Percentiles rank a stretch among this genome's conserved stretches.
Conservation (phyloP, 768 basidiomycete species). For the Hemileccinum rubropunctum region DNA sequence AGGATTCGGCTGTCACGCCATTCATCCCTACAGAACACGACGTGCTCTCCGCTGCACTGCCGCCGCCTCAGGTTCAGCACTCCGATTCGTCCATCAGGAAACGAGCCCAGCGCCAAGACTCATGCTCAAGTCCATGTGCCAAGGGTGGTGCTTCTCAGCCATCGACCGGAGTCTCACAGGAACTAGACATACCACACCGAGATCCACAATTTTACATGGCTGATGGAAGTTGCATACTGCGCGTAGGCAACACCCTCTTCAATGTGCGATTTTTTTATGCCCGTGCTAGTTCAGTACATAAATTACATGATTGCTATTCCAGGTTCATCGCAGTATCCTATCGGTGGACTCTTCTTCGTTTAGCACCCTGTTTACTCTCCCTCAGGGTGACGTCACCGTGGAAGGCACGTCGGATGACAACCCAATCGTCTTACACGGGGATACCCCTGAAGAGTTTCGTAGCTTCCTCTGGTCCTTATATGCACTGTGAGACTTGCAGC, state of each 20-base stretch:
- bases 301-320: slow-evolving; percentile 8
- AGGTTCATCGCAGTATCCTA: slow-evolving; percentile 61
- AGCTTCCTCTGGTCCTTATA: slow-evolving; percentile 79
- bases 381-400: slow-evolving; percentile 46
- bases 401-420: slow-evolving; percentile 66
- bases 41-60: not conserved
- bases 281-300: not conserved
- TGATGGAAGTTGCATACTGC: slow-evolving; percentile 67
- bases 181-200: slow-evolving; percentile 17
- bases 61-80: slow-evolving; percentile 2
- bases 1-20: slow-evolving; percentile 10
- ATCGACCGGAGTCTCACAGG: slow-evolving; percentile 3
- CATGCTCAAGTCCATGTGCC: slow-evolving; percentile 1
- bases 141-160: slow-evolving; percentile 1
- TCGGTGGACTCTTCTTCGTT: slow-evolving; percentile 67
- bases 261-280: slow-evolving; percentile 45
- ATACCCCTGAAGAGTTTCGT: slow-evolving; percentile 63
- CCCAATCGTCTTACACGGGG: slow-evolving; percentile 62
- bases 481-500: slow-evolving; percentile 51
- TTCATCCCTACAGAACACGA: slow-evolving; percentile 24
- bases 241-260: slow-evolving; percentile 63
- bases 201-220: slow-evolving; percentile 62
- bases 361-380: slow-evolving; percentile 62
- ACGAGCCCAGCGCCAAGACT: slow-evolving; percentile 7
- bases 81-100: slow-evolving; percentile 10